Conservation (phyloP, 768 basidiomycete species). For the Mycena leptocephala region DNA sequence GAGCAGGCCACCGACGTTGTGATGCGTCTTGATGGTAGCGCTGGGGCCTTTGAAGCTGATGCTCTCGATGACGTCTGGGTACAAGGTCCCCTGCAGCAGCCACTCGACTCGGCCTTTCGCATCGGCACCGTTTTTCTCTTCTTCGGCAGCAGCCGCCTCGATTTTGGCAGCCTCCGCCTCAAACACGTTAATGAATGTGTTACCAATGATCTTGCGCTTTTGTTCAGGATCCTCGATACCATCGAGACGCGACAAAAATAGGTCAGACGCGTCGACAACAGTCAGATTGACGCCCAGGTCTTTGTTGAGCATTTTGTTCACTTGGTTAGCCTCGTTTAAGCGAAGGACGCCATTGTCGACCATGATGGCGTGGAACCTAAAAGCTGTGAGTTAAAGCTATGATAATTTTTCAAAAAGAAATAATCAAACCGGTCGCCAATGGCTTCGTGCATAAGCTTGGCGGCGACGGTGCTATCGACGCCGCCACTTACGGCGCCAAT, state of each 20-base stretch:
- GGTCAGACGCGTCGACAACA: conserved; percentile 94
- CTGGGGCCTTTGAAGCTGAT: conserved; percentile 99
- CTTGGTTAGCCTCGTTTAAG: conserved; percentile 91
- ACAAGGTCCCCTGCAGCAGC: conserved; percentile 97
- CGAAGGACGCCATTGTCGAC: conserved; percentile 99
- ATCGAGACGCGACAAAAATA: conserved; percentile 91
- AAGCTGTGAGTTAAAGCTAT: not conserved
- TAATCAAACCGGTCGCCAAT: conserved; percentile 90
- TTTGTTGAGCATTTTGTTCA: conserved; percentile 92
- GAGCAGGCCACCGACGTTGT: conserved; percentile 97
- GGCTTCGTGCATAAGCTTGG: conserved; percentile 99
- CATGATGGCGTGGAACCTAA: conserved; percentile 99
- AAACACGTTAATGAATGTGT: conserved; percentile 98
- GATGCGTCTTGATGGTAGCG: conserved; percentile 99
- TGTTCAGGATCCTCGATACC: conserved; percentile 96
- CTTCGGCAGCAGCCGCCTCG: conserved; percentile 85
- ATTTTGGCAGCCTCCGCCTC: conserved; percentile 95
- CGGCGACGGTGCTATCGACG: conserved; percentile 98
- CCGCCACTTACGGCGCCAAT: conserved; percentile 99
- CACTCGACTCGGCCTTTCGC: conserved; percentile 96
- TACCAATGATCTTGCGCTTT: conserved; percentile 98
- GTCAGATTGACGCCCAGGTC: conserved; percentile 97
- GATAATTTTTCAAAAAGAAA: not conserved
- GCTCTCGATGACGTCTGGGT: conserved; percentile 99
- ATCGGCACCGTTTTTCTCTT: conserved; percentile 76